Evolutionary conservation across 139 green algal genomes (phyloP), one percentile per base, ranked within the genome.

Genomic region (Auxenochlorella pyrenoidosa): DNA sequence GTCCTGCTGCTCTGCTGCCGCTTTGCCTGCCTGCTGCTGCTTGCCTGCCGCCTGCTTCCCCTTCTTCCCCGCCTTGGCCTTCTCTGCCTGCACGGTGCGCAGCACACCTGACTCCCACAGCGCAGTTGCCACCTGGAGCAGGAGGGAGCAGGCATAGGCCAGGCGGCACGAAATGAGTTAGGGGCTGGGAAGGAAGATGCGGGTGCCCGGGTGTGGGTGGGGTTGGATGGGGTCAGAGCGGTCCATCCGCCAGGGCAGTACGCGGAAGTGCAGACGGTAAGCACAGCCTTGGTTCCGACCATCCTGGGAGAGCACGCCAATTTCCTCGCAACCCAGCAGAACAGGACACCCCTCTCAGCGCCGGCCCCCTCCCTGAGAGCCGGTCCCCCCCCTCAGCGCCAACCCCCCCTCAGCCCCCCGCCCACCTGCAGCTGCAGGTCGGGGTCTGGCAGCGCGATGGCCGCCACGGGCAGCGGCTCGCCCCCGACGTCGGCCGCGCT

Each of bases 401-500:
- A 24, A 22, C 18, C 15, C 16, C 54, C 18, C 15, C 54, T 13
- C 36, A 51, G 34, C 36, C 32, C n/a, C 71, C 19, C 36, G 3
- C 36, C 71, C 71, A 77, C 71, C 44, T 86, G 43, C 44, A 71
- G 82, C 82, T 86, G 85, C 66, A 85, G 40, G 15, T 85, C 80
- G 0, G 80, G 40, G 26, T 32, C 63, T 30, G 80, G 80, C 80
- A 85, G 80, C 60, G 36, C 28, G 58, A 89, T 86, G n/a, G 76
- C n/a, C 2, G 59, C 22, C 43, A 85, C 85, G 2, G 32, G 75
- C n/a, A 89, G 13, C 44, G 73, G 54, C 59, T 16, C 34, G 41
- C 60, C 73, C 34, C 40, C 63, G 66, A 44, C 82, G 21, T 79
- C 82, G 5, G n/a, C 3, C 24, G 82, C 82, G 44, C 40, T 78